phyloP scores from a whole-genome alignment of 768 basidiomycete species.

The Boletellus sp. region DNA sequence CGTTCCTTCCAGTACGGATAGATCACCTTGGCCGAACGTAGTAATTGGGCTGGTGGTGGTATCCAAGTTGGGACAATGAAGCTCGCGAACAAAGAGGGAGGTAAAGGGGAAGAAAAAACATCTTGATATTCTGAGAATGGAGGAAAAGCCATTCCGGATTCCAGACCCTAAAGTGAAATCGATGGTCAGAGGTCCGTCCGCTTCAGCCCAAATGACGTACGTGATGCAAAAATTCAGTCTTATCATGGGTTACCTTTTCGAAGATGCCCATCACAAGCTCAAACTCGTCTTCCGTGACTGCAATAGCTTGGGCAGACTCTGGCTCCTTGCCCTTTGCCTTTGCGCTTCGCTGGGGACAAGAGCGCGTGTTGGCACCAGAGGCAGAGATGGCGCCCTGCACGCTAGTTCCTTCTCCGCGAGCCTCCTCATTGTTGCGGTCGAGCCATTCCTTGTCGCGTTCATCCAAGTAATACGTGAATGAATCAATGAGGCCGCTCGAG shows the following conservation, averaged over 20 bases:
- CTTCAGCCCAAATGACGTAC: constrained; percentile 43
- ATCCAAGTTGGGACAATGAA: constrained; percentile 67
- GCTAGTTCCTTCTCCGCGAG: constrained; percentile 81
- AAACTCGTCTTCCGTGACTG: constrained; percentile 87
- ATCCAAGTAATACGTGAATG: constrained; percentile 91
- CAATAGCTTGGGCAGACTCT: constrained; percentile 57
- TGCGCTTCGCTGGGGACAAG: constrained; percentile 55
- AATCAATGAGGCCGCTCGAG: constrained; percentile 58
- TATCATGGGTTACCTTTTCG: constrained; percentile 87
- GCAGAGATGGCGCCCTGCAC: constrained; percentile 64
- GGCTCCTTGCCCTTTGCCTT: constrained; percentile 86
- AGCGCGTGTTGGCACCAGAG: constrained; percentile 48
- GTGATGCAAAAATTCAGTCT: constrained; percentile 82
- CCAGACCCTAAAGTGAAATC: constrained; percentile 45
- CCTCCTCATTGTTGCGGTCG: constrained; percentile 84
- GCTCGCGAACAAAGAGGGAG: constrained; percentile 62
- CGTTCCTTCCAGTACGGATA: constrained; percentile 92
- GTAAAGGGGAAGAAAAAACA: constrained; percentile 56
- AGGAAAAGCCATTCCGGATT: constrained; percentile 66
- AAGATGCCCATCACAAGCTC: constrained; percentile 94
- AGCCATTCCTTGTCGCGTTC: constrained; percentile 96
- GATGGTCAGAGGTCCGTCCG: neutral
- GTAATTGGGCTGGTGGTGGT: constrained; percentile 57
- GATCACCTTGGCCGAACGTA: constrained; percentile 65
- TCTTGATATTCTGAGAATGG: constrained; percentile 72